Evolutionary conservation across 1,139 yeast genomes (phyloP), one percentile per base, ranked within the genome.

Genomic region (Geotrichum fermentans): DNA sequence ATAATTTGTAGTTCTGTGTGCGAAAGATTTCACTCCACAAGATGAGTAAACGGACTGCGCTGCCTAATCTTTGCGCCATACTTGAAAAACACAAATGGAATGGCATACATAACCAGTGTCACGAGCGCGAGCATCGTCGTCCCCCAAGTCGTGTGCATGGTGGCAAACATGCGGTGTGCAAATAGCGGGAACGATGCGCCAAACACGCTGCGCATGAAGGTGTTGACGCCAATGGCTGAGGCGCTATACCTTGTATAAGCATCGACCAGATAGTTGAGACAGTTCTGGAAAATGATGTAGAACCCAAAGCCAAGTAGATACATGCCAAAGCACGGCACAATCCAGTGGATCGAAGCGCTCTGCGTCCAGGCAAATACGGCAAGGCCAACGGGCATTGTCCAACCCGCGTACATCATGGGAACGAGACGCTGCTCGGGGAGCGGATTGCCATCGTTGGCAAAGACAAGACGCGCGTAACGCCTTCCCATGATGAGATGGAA

Each of bases 281-380:
- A 78, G 13, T 86, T 71, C 65, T 86, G 85, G 73, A 87, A 87
- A 47, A 86, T 77, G 60, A 83, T 70, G 54, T 84, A 77, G 54
- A 83, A 72, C 1, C 92, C 87, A 61, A 81, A 81, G 82, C 70
- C 42, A 67, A 55, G 22, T 26, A 40, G 21, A 22, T 18, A 28
- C 34, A 40, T 17, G 13, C 0, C 92, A 90, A 61, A 84, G 84
- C 35, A 89, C 83, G 95, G 89, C 14, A 80, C 83, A 71, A 84
- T 80, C 94, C 94, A 87, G 65, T 85, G 94, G 28, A 84, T 78
- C 2, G 58, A 53, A 2, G 56, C 55, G 60, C 78, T 75, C 5
- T 87, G 77, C 3, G 89, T 73, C 95, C 95, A 86, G 10, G 83
- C 94, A 53, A 84, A 72, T 87, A 94, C 82, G 65, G 85, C 83